phyloP scores from a whole-genome alignment of 768 basidiomycete species.

The Tricholoma sp. region DNA sequence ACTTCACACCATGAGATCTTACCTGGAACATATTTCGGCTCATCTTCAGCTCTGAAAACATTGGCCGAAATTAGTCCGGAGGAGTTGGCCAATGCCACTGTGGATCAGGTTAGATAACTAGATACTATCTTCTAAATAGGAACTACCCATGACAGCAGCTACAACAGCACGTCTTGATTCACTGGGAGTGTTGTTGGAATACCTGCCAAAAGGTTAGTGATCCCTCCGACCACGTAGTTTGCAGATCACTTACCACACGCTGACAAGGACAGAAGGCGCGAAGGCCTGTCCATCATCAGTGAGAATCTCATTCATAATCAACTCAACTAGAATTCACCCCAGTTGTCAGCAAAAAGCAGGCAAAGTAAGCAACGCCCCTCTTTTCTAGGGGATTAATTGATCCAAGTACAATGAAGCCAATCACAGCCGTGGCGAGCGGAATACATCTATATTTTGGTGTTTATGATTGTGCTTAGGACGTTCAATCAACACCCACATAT shows the following conservation, averaged over 20 bases:
- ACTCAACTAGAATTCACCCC: conserved; percentile 33
- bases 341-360: conserved; percentile 48
- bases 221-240: not conserved
- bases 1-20: not conserved
- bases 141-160: conserved; percentile 45
- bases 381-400: conserved; percentile 36
- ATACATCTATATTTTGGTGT: conserved; percentile 27
- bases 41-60: conserved; percentile 46
- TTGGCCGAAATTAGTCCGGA: conserved; percentile 48
- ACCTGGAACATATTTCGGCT: conserved; percentile 45
- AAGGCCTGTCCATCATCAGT: conserved; percentile 30
- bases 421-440: conserved; percentile 31
- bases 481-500: conserved; percentile 8
- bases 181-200: conserved; percentile 45
- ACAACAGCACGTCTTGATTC: conserved; percentile 46
- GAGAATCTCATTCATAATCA: not conserved
- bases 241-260: conserved; percentile 29
- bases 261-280: conserved; percentile 42
- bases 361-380: conserved; percentile 45
- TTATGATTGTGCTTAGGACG: not conserved
- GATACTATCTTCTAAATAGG: not conserved
- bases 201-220: conserved; percentile 20
- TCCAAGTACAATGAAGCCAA: conserved; percentile 43
- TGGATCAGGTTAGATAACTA: not conserved
- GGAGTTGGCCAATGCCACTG: conserved; percentile 44